A percentile compares a stretch with the other conserved stretches of the same genome.
Conservation (phyloP, 305 asterid species). For the Rubia peregrina region DNA sequence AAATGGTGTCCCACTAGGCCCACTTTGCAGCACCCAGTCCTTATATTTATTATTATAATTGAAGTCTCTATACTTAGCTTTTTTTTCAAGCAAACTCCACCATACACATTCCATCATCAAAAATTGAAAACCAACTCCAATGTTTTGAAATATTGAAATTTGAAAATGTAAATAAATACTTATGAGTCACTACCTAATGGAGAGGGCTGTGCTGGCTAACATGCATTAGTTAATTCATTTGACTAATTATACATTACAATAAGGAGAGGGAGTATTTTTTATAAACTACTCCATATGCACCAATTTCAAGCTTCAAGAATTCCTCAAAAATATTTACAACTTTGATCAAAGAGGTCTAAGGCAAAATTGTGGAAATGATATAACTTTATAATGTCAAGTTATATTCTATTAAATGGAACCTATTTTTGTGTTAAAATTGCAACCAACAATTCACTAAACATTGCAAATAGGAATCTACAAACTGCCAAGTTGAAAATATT, state of each 20-base stretch:
- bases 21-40: constrained; percentile 17
- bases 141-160: constrained; percentile 1
- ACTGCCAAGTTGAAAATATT: too few species aligned
- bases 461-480: too few species aligned
- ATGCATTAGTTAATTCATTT: background rate
- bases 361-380: too few species aligned
- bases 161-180: background rate
- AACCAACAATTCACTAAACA: too few species aligned
- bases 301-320: too few species aligned
- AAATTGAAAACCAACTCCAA: constrained; percentile 9
- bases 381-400: too few species aligned
- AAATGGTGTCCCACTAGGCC: constrained; percentile 22
- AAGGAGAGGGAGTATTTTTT: background rate
- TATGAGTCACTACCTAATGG: constrained; percentile 1
- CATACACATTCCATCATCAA: constrained; percentile 33
- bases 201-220: background rate
- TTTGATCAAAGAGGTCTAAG: too few species aligned
- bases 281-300: too few species aligned
- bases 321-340: too few species aligned
- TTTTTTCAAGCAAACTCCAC: constrained; percentile 28
- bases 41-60: background rate
- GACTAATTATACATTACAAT: background rate
- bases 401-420: too few species aligned
- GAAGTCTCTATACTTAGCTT: constrained; percentile 13
- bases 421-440: too few species aligned